phyloP scores from a whole-genome alignment of 768 basidiomycete species.

The Hygrocybe punicea region DNA sequence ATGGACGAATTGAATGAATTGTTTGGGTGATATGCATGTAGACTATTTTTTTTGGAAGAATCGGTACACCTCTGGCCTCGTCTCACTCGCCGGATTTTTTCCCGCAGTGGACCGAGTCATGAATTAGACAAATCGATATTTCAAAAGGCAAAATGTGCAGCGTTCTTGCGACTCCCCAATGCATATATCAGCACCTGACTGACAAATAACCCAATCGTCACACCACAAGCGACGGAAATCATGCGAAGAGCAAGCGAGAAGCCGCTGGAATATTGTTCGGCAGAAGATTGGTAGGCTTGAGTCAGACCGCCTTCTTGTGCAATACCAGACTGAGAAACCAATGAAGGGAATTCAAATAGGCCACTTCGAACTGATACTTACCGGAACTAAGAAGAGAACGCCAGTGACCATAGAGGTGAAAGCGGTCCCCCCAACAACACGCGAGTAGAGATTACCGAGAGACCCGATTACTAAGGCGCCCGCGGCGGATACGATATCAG shows the following conservation, averaged over 20 bases:
- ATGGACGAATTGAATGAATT: constrained; percentile 83
- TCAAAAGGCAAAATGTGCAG: constrained; percentile 73
- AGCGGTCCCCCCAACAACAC: constrained; percentile 71
- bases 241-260: constrained; percentile 78
- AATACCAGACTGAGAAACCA: constrained; percentile 59
- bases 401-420: constrained; percentile 92
- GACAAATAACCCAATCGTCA: constrained; percentile 80
- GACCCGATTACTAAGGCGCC: constrained; percentile 76
- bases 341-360: constrained; percentile 8
- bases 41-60: constrained; percentile 1
- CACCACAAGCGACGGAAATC: constrained; percentile 81
- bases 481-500: constrained; percentile 72
- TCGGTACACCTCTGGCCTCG: constrained; percentile 2
- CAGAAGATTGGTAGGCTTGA: constrained; percentile 56
- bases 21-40: constrained; percentile 46
- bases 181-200: constrained; percentile 78
- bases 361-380: constrained; percentile 37
- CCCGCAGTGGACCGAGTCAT: no score
- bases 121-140: background rate
- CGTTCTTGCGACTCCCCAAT: constrained; percentile 69
- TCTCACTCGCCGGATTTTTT: background rate
- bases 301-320: constrained; percentile 70
- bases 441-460: constrained; percentile 80
- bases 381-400: constrained; percentile 87
- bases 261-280: constrained; percentile 70